These are phyloP conservation scores for Epicoccum sorghinum DNA, from an alignment of 2,329 filamentous ascomycete genomes.

Conservation along the genomic window DNA sequence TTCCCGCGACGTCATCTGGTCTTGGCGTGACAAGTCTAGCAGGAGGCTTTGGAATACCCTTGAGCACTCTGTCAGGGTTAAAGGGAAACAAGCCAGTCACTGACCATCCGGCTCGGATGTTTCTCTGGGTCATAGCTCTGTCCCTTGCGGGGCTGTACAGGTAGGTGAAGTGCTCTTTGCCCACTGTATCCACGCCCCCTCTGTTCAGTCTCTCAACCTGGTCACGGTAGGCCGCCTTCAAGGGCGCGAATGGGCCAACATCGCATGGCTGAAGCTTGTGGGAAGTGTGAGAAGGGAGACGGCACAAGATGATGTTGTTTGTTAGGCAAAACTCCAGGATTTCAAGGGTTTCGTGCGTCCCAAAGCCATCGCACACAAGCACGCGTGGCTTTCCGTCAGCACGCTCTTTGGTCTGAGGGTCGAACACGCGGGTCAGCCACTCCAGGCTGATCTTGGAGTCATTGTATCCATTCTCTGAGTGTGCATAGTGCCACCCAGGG, in stretches of 20 bases:
- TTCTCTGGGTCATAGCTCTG: constrained; percentile 32
- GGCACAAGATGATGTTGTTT: constrained; percentile 31
- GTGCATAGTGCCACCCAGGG: constrained; percentile 23
- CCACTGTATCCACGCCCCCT: constrained; percentile 15
- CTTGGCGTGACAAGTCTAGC: constrained; percentile 16
- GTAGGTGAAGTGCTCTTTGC: constrained; percentile 24
- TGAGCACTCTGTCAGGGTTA: constrained; percentile 41
- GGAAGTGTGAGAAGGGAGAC: constrained; percentile 18
- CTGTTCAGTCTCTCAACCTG: constrained; percentile 18
- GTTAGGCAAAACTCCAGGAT: constrained; percentile 41
- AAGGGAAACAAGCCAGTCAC: constrained; percentile 35
- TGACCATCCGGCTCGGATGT: constrained; percentile 36
- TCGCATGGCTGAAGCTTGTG: constrained; percentile 25
- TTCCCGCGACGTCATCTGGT: background rate
- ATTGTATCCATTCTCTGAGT: constrained; percentile 26
- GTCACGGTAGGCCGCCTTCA: background rate
- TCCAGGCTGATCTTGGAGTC: constrained; percentile 45
- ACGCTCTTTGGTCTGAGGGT: constrained; percentile 40
- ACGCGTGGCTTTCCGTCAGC: constrained; percentile 41
- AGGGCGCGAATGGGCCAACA: background rate
- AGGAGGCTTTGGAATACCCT: constrained; percentile 29
- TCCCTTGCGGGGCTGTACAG: constrained; percentile 31
- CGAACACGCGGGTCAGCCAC: constrained; percentile 45
- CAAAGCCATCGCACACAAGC: constrained; percentile 46
- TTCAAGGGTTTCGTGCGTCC: constrained; percentile 45